Conservation (phyloP, 257 asterid genomes). For the Petunia secreta region DNA sequence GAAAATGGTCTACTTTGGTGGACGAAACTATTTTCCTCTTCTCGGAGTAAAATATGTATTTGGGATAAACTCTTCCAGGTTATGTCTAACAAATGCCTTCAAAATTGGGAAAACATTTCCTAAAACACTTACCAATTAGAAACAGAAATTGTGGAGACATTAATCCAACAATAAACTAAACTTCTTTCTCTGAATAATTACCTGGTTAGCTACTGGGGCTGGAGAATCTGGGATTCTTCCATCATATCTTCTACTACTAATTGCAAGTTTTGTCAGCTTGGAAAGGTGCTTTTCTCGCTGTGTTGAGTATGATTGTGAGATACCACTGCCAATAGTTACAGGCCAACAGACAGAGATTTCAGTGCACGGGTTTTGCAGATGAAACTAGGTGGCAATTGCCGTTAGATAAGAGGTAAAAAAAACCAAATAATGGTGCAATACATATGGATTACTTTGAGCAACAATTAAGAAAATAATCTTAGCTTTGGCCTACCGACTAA, state of each 20-base stretch:
- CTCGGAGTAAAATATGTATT: not conserved
- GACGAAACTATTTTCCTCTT: not conserved
- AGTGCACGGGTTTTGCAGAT: slow-evolving; percentile 16
- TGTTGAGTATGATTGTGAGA: slow-evolving; percentile 72
- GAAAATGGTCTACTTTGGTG: not conserved
- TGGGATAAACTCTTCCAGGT: not conserved
- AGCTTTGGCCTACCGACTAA: slow-evolving; percentile 61
- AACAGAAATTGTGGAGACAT: not conserved
- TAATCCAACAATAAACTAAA: not conserved
- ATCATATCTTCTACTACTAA: slow-evolving; percentile 73
- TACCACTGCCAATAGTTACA: slow-evolving; percentile 59
- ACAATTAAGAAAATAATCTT: not conserved
- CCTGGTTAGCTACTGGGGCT: slow-evolving; percentile 80
- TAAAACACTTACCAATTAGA: not conserved
- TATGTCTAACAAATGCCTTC: slow-evolving; percentile 11
- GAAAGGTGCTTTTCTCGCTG: slow-evolving; percentile 68
- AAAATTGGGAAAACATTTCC: not conserved
- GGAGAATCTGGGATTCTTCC: slow-evolving; percentile 93
- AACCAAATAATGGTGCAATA: not conserved
- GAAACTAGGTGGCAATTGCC: not conserved
- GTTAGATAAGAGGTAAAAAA: not conserved
- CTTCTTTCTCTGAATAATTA: slow-evolving; percentile 24
- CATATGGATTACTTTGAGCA: not conserved
- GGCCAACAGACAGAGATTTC: slow-evolving; percentile 8
- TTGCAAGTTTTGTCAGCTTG: slow-evolving; percentile 85